Percentiles rank a stretch among this genome's conserved stretches.
These are phyloP conservation scores for Aspergillus affinis DNA, from an alignment of 495 filamentous ascomycete genomes.

Conservation along the genomic window DNA sequence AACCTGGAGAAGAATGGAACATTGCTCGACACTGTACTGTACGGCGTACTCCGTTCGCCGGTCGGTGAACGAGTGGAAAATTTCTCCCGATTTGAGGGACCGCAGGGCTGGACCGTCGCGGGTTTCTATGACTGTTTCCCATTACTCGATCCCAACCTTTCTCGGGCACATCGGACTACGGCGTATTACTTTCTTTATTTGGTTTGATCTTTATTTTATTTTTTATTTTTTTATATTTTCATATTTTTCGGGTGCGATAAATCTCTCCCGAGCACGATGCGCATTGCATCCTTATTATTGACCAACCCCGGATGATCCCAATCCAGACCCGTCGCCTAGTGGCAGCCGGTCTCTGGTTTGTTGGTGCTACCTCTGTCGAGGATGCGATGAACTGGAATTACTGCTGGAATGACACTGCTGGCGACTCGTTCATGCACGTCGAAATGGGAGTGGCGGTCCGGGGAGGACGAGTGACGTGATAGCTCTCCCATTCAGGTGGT, in stretches of 20 bases:
- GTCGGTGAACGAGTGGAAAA: background rate
- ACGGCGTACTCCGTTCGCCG: no score
- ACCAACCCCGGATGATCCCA: conserved; percentile 22
- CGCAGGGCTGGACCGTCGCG: background rate
- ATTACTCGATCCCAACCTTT: conserved; percentile 26
- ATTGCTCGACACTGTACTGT: no score
- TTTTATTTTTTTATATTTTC: conserved; percentile 3
- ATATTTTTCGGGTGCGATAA: background rate
- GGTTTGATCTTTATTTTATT: conserved; percentile 6
- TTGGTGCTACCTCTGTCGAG: background rate
- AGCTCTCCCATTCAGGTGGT: background rate
- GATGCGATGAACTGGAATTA: no score
- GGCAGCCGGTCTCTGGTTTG: background rate
- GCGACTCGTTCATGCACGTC: background rate
- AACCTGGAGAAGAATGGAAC: no score
- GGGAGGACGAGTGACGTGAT: background rate
- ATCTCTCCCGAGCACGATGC: background rate
- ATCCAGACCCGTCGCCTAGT: conserved; percentile 15
- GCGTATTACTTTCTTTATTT: no score
- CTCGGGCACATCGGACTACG: conserved; percentile 15
- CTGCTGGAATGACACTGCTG: no score
- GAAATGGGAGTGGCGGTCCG: no score
- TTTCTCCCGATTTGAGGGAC: background rate
- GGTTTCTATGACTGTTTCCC: conserved; percentile 20
- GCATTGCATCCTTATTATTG: background rate